Evolutionary conservation across 257 asterid species (phyloP), one percentile per base, ranked within the genome.

Genomic region (Solanum rostratum): DNA sequence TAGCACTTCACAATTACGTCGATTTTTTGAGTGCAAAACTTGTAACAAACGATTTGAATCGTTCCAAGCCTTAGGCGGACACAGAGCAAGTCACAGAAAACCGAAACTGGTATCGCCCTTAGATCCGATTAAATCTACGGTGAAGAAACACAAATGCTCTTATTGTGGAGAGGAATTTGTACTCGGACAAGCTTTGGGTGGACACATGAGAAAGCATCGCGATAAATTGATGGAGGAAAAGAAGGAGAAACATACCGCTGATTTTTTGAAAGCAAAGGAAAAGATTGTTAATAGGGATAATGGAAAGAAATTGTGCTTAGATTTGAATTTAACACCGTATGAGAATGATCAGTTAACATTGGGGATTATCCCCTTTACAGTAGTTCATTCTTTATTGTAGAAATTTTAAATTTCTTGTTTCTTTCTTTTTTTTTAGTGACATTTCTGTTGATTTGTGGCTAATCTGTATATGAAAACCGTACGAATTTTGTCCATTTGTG

Each of bases 61-160:
- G 1, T 89, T 89, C 22, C 91, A 89, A 68, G 91, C 91, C 0
- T 84, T 89, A 0, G 91, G 91, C 19, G 91, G 91, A 2, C 91
- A 89, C 52, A 63, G 88, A 84, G 88, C 90, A 16, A 89, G 90
- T 69, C 90, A 89, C 73, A 87, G 87, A 74, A 87, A 73, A 84
- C 84, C 85, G 4, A 85, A 50, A 60, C 5, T 84, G 60, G 13
- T 7, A 27, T 24, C 37, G 14, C 15, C 4, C 1, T 33, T 16
- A 49, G 60, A 46, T 74, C 29, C 20, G 11, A 22, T 84, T 53
- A 74, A 74, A 49, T 16, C 43, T 46, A 74, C 49, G 2, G 24
- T 3, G 62, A 74, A 74, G 60, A 49, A 46, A 24, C 81, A 74
- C 16, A 24, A 14, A 74, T 74, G 60, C 43, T 74, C 81, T 10